Conservation (phyloP, 768 basidiomycete species). For the Mycena rebaudengoi region DNA sequence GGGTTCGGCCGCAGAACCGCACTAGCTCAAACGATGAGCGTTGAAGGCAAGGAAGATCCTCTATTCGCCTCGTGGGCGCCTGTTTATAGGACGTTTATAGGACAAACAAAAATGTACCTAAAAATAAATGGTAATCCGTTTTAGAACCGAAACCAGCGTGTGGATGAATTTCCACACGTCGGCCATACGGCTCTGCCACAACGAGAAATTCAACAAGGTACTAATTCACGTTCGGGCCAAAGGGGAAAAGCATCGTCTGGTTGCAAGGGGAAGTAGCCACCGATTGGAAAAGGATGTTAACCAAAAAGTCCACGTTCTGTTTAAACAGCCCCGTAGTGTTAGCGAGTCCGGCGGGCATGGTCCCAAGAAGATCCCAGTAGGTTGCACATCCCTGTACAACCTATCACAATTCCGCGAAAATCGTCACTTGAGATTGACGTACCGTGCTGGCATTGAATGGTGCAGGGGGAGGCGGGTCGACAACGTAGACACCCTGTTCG, state of each 20-base stretch:
- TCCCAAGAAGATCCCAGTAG: slow-evolving; percentile 10
- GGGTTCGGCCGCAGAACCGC: too few relatives aligned
- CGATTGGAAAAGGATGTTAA: not conserved
- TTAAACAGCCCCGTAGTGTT: slow-evolving; percentile 20
- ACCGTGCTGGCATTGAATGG: slow-evolving; percentile 13
- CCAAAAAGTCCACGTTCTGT: slow-evolving; percentile 19
- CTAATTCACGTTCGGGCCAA: slow-evolving; percentile 1
- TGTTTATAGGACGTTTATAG: too few relatives aligned
- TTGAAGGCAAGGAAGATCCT: too few relatives aligned
- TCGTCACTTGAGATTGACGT: not conserved
- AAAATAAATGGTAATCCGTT: too few relatives aligned
- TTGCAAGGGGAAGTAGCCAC: slow-evolving; percentile 1
- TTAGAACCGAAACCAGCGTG: too few relatives aligned
- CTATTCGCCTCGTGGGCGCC: too few relatives aligned
- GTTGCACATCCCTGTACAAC: slow-evolving; percentile 4
- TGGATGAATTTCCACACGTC: too few relatives aligned
- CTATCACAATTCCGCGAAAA: not conserved
- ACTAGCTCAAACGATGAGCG: too few relatives aligned
- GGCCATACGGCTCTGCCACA: too few relatives aligned
- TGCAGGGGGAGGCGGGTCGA: slow-evolving; percentile 8
- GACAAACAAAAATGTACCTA: too few relatives aligned
- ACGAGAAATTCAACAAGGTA: not conserved
- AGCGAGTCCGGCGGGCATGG: slow-evolving; percentile 1
- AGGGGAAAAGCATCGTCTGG: slow-evolving; percentile 2
- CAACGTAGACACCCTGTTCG: slow-evolving; percentile 13